Evolutionary conservation across 2,329 filamentous ascomycete genomes (phyloP), one percentile per base, ranked within the genome.

Genomic region (Hymenotorrendiella dingleyae): DNA sequence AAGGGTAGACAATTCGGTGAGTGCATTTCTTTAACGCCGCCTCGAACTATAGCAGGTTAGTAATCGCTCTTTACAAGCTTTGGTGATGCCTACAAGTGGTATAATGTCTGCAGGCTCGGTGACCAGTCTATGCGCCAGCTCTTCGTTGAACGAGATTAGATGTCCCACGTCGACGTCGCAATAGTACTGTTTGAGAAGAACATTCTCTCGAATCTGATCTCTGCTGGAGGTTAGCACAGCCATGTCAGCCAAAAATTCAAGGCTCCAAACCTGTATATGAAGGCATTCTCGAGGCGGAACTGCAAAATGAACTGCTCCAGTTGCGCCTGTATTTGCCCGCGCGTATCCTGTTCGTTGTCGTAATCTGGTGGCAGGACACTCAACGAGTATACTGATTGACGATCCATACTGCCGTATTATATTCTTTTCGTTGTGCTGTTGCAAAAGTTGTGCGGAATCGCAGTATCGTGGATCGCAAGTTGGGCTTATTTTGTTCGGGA

Each of bases 161-260:
- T 98, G 91, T 49, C 86, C 87, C 56, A 98, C 87, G 63, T 98
- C 90, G 62, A 98, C 79, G 64, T 98, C 91, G 70, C 93, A 96
- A 65, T 84, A 96, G 69, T 89, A 97, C 57, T 90, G 89, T 63
- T 95, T 93, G 30, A 95, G 74, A 1, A 97, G 76, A 6, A 93
- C 89, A 69, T 98, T 98, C 62, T 97, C 89, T 57, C 87, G 81
- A 46, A 98, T 78, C 67, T 97, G 93, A 59, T 97, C 91, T 76
- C 93, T 94, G 56, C 12, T 26, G 2, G 26, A 17, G 2, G n/a
- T 32, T 33, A 32, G 28, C 14, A 9, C n/a, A 9, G 7, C 24
- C 5, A 11, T 5, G 19, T 33, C 28, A 4, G 19, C 8, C 8
- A n/a, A n/a, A n/a, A n/a, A n/a, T 17, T 22, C 4, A 36, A 4